Evolutionary conservation across 139 green algal genomes (phyloP), one percentile per base, ranked within the genome.

Genomic region (Desmodesmus armatus): DNA sequence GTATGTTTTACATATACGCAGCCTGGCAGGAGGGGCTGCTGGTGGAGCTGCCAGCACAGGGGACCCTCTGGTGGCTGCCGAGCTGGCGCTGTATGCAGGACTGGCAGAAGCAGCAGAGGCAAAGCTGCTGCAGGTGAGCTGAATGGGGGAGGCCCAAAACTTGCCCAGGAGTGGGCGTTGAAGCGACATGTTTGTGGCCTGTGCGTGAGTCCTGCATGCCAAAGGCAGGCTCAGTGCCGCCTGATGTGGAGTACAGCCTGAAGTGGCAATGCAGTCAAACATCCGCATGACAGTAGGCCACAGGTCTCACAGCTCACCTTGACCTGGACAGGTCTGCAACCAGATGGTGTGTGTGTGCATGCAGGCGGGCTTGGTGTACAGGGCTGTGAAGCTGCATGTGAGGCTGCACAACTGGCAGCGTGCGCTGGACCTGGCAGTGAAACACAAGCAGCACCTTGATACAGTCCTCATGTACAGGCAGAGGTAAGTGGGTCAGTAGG

Each of bases 371-470:
- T 82, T 96, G 25, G 43, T 91, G 3, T 97, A 94, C 86, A 87
- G 92, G 29, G 95, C 95, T n/a, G 95, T 98, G 86, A 93, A 96
- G 83, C 82, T 96, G 60, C 93, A 95, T 87, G 90, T 97, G 41
- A 84, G 87, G 78, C 83, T 95, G 17, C 93, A 94, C 80, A 84
- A 87, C 40, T 96, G 91, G 87, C 88, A 91, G 80, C 86, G 90
- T 15, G 94, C 95, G 17, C 82, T 96, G 78, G 89, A 95, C 25
- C 69, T 98, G 44, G 95, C 94, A 11, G 74, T 89, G 58, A 89
- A 94, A 60, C 87, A 96, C 85, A 94, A 94, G 73, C 90, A 89
- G 82, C 93, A 96, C 81, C 71, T 94, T 37, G 91, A 96, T 80
- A 96, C 91, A 19, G 94, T 97, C 63, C 76, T 97, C 41, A 91